These are phyloP conservation scores for Phytophthora pseudosyringae DNA, from an alignment of 352 stramenopile genomes.

Conservation along the genomic window DNA sequence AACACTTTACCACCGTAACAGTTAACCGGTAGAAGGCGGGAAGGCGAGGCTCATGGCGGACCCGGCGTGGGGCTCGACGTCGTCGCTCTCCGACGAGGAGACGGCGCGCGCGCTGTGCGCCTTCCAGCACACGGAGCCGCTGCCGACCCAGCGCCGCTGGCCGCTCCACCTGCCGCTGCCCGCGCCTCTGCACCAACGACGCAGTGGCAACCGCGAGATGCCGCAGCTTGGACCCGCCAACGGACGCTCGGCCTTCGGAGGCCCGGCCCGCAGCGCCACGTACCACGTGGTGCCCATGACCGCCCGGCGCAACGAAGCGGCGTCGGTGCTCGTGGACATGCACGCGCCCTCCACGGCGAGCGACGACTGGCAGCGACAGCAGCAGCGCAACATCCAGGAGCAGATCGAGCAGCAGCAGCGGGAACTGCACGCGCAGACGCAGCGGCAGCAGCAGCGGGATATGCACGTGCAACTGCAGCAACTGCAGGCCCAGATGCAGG, in stretches of 20 bases:
- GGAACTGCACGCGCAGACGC: slow-evolving; percentile 11
- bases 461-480: slow-evolving; percentile 23
- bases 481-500: slow-evolving; percentile 17
- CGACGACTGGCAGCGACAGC: slow-evolving; percentile 30
- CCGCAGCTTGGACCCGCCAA: slow-evolving; percentile 6
- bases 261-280: slow-evolving; percentile 3
- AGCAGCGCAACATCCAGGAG: slow-evolving; percentile 30
- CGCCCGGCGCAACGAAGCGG: slow-evolving; percentile 6
- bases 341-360: slow-evolving; percentile 17
- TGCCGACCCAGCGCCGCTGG: slow-evolving; percentile 7
- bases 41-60: slow-evolving; percentile 32
- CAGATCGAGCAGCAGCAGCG: slow-evolving; percentile 31
- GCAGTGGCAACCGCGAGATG: slow-evolving; percentile 6
- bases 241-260: slow-evolving; percentile 7
- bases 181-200: slow-evolving; percentile 5
- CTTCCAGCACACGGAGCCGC: slow-evolving; percentile 24
- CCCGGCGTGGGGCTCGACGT: slow-evolving; percentile 31
- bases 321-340: slow-evolving; percentile 19
- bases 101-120: slow-evolving; percentile 33
- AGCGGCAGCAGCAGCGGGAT: slow-evolving; percentile 26
- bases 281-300: slow-evolving; percentile 19
- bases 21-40: neutral
- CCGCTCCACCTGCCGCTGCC: slow-evolving; percentile 5
- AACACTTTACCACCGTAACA: neutral
- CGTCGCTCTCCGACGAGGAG: slow-evolving; percentile 38